phyloP scores from a whole-genome alignment of 345 rosid genomes.

The Alliaria petiolata region DNA sequence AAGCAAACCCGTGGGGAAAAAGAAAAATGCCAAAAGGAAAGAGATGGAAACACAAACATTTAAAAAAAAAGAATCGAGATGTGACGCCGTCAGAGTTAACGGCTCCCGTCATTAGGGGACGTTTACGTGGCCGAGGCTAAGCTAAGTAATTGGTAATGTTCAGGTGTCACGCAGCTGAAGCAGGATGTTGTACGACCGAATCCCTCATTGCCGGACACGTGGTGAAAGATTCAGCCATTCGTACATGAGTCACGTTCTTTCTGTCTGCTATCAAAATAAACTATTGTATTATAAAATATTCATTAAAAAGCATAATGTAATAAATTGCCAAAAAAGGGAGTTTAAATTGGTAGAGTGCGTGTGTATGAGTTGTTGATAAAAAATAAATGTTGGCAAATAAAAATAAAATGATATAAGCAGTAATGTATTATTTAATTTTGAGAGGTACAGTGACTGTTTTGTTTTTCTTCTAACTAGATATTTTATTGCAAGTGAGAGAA shows the following conservation, averaged over 20 bases:
- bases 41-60: constrained; percentile 13
- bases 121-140: constrained; percentile 22
- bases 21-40: constrained; percentile 1
- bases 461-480: background rate
- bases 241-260: constrained; percentile 31
- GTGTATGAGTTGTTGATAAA: too few relatives aligned
- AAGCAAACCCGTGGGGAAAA: background rate
- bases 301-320: too few relatives aligned
- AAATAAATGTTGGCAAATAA: too few relatives aligned
- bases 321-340: too few relatives aligned
- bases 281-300: too few relatives aligned
- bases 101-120: constrained; percentile 5
- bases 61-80: background rate
- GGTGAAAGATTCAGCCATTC: constrained; percentile 16
- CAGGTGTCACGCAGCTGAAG: constrained; percentile 23
- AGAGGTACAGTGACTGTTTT: background rate
- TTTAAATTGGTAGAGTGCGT: too few relatives aligned
- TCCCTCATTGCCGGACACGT: constrained; percentile 16
- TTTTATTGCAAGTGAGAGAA: too few relatives aligned
- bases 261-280: constrained; percentile 2
- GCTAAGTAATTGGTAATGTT: constrained; percentile 17
- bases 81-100: constrained; percentile 29
- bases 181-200: background rate
- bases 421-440: too few relatives aligned
- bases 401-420: too few relatives aligned